Evolutionary conservation across 1,284 basidiomycete species (phyloP).

Genomic region (Puccinia polysora): DNA sequence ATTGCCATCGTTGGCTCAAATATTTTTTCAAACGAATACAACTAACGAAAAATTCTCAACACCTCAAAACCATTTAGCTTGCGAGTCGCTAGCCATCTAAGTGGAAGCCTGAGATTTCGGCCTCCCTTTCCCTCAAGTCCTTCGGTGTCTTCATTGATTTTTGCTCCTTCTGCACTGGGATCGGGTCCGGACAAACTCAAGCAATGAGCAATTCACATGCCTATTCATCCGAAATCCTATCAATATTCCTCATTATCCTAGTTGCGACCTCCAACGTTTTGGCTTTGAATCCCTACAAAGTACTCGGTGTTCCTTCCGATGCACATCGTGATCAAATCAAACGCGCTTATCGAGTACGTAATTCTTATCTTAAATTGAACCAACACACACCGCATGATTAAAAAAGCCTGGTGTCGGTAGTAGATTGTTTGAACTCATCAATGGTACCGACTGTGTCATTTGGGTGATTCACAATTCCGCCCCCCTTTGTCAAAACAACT

Average conservation of each 20-base stretch:
- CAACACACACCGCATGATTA: background rate
- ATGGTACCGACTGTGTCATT: conserved; percentile 28
- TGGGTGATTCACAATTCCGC: background rate
- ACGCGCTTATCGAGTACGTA: conserved; percentile 67
- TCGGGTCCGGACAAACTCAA: too few species aligned
- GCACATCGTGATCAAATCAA: conserved; percentile 82
- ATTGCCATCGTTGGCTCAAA: too few species aligned
- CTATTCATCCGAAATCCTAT: conserved; percentile 3
- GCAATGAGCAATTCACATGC: background rate
- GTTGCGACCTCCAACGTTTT: conserved; percentile 14
- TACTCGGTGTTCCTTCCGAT: conserved; percentile 8
- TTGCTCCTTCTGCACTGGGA: too few species aligned
- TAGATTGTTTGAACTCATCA: conserved; percentile 1
- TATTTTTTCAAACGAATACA: too few species aligned
- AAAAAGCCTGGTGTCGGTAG: background rate
- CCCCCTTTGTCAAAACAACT: conserved; percentile 55
- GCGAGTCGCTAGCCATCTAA: too few species aligned
- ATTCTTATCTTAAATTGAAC: conserved; percentile 37
- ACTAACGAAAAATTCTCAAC: too few species aligned
- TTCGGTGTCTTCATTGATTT: too few species aligned
- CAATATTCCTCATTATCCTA: conserved; percentile 24
- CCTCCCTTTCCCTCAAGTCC: too few species aligned
- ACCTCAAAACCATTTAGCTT: too few species aligned
- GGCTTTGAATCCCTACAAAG: conserved; percentile 30
- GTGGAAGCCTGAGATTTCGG: too few species aligned